These are phyloP conservation scores for Microcyclospora pomicola DNA, from an alignment of 2,329 filamentous ascomycete species.

Conservation along the genomic window DNA sequence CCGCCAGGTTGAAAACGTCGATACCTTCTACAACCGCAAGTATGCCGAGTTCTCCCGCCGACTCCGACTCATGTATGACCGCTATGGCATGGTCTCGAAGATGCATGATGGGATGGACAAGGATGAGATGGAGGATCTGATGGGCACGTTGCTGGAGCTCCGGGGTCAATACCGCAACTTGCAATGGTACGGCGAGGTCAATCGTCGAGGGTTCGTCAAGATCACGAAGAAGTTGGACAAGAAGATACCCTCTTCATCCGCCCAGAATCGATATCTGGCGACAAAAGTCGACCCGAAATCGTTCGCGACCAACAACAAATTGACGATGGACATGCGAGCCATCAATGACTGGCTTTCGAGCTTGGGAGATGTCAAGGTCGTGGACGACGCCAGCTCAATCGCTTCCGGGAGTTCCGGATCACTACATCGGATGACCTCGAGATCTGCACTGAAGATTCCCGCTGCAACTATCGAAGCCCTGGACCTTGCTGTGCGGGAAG, in stretches of 20 bases:
- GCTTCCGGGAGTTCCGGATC: constrained; percentile 48
- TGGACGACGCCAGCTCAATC: constrained; percentile 60
- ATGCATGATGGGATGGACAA: constrained; percentile 60
- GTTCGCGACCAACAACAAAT: constrained; percentile 62
- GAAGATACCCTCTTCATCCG: constrained; percentile 57
- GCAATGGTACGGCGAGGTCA: constrained; percentile 97
- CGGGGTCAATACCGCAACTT: constrained; percentile 78
- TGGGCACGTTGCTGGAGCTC: constrained; percentile 78
- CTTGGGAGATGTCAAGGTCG: constrained; percentile 61
- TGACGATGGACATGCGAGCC: constrained; percentile 45
- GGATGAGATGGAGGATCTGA: constrained; percentile 82
- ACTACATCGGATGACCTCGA: constrained; percentile 61
- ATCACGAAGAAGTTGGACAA: constrained; percentile 99
- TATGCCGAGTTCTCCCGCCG: constrained; percentile 72
- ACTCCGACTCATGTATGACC: constrained; percentile 71
- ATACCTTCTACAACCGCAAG: constrained; percentile 94
- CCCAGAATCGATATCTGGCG: constrained; percentile 74
- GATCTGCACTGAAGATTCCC: constrained; percentile 60
- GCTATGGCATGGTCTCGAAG: constrained; percentile 65
- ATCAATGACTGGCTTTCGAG: constrained; percentile 89
- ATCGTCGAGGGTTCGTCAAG: constrained; percentile 87
- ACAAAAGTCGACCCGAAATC: constrained; percentile 80
- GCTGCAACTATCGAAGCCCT: constrained; percentile 53
- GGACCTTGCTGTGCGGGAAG: constrained; percentile 56
- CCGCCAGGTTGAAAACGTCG: constrained; percentile 92